A percentile compares a stretch with the other conserved stretches of the same genome.
Evolutionary conservation across 2,329 filamentous ascomycete species (phyloP).

Genomic region (Aureobasidium leucospermi): DNA sequence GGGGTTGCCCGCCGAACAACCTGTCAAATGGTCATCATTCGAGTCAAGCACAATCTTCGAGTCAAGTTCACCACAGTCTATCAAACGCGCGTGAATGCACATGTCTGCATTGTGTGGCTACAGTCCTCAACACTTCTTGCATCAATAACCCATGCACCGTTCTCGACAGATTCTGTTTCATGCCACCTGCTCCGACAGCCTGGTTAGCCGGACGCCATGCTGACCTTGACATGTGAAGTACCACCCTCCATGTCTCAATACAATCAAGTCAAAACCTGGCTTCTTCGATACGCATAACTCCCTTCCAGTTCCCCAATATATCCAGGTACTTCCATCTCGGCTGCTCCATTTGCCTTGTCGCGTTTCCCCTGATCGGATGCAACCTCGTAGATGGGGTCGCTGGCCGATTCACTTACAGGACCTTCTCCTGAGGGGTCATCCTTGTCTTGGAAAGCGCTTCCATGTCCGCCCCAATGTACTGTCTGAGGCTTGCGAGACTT

Average conservation of each 20-base stretch:
- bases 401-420: background rate
- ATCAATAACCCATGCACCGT: background rate
- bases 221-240: background rate
- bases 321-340: background rate
- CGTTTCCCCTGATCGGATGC: background rate
- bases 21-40: constrained; percentile 2
- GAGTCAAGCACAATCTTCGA: background rate
- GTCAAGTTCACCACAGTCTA: background rate
- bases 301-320: background rate
- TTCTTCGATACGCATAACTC: background rate
- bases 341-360: background rate
- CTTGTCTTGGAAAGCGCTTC: background rate
- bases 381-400: background rate
- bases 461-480: background rate
- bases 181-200: background rate
- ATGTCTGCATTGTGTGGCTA: too few species aligned
- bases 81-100: too few species aligned
- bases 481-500: background rate
- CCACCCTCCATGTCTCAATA: background rate
- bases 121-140: too few species aligned
- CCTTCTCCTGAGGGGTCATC: background rate
- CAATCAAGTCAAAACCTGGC: background rate
- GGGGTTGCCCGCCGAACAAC: background rate
- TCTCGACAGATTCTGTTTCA: background rate
- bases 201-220: background rate